phyloP scores from a whole-genome alignment of 768 basidiomycete species.

The Phanerodontia chrysosporium region DNA sequence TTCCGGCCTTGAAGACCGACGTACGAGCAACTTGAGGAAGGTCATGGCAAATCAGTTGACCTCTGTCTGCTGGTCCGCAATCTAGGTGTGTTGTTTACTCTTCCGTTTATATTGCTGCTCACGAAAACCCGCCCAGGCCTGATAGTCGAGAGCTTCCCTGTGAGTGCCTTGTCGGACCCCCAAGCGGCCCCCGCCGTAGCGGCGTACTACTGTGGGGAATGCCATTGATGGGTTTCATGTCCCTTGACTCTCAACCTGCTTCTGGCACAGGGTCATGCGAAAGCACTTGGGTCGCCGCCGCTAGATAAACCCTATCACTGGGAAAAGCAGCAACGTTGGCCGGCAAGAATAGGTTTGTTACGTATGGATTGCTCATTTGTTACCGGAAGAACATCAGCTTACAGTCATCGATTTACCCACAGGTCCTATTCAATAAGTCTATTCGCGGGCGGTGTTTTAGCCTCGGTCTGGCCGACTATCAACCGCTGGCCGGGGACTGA shows the following conservation, averaged over 20 bases:
- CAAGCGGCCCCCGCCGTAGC: neutral
- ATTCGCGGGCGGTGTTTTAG: neutral
- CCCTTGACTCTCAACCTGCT: neutral
- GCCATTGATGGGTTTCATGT: neutral
- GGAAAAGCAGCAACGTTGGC: neutral
- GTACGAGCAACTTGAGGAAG: neutral
- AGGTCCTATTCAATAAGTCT: neutral
- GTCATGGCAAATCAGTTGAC: neutral
- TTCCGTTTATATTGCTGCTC: neutral
- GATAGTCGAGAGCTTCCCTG: neutral
- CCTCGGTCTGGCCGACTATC: conserved; percentile 9
- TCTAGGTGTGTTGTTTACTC: neutral
- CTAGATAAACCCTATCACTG: neutral
- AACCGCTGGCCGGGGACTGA: neutral
- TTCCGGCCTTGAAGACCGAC: neutral
- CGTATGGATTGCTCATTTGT: neutral
- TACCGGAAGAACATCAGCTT: neutral
- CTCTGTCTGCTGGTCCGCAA: neutral
- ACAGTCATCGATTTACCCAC: conserved; percentile 6
- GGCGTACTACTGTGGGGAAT: neutral
- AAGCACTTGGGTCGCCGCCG: neutral
- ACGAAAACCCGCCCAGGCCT: neutral
- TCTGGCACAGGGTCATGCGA: neutral
- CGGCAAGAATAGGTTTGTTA: neutral
- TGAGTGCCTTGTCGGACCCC: neutral